Conservation (phyloP, 495 filamentous ascomycete genomes). For the Aspergillus haitiensis region DNA sequence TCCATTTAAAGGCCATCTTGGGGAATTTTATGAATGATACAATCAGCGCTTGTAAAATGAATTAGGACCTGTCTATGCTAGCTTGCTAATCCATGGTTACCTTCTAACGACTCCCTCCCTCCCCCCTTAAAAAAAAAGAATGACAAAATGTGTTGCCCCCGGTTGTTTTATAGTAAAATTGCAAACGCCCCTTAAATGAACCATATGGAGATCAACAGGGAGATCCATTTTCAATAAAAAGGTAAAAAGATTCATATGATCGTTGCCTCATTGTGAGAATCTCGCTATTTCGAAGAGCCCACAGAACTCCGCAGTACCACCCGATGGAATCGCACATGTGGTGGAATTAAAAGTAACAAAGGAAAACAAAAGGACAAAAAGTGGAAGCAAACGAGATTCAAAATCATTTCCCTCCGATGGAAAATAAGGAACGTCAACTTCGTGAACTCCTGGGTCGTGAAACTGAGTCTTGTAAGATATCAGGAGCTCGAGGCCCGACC, state of each 20-base stretch:
- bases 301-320: constrained; percentile 22
- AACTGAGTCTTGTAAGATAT: constrained; percentile 46
- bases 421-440: constrained; percentile 23
- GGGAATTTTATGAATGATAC: too few relatives aligned
- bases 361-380: constrained; percentile 2
- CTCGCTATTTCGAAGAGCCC: constrained; percentile 15
- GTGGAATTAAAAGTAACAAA: not conserved
- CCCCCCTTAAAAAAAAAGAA: too few relatives aligned
- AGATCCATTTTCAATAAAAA: constrained; percentile 12
- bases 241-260: constrained; percentile 20
- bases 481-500: constrained; percentile 64
- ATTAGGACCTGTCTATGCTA: too few relatives aligned
- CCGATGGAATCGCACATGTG: constrained; percentile 1
- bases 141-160: not conserved
- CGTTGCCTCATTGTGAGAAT: constrained; percentile 20
- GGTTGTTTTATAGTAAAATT: constrained; percentile 1
- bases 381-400: not conserved
- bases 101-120: too few relatives aligned
- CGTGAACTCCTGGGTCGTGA: constrained; percentile 40
- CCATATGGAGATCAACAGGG: constrained; percentile 8
- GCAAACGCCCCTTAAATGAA: not conserved
- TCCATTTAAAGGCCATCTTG: too few relatives aligned
- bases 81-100: too few relatives aligned
- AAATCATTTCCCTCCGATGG: constrained; percentile 14
- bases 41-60: too few relatives aligned